Percentiles rank a stretch among this genome's conserved stretches.
These are phyloP conservation scores for Discostella stelligeroides DNA, from an alignment of 108 stramenopile genomes.

Conservation along the genomic window DNA sequence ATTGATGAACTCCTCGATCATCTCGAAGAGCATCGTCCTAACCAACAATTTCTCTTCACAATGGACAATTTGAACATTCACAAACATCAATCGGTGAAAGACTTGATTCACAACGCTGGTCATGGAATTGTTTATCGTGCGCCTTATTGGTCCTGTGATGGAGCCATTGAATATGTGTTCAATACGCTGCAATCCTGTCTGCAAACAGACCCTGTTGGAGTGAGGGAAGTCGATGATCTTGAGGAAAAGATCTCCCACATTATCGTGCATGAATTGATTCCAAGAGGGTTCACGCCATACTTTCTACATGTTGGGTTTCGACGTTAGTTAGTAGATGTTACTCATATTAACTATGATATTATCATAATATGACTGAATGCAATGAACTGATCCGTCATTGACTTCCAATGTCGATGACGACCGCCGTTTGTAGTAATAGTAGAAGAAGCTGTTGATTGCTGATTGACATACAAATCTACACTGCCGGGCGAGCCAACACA, in stretches of 20 bases:
- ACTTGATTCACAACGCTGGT: neutral
- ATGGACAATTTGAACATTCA: conserved; percentile 25
- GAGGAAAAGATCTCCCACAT: neutral
- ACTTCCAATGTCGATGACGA: too few species aligned
- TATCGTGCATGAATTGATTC: neutral
- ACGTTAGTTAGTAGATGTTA: neutral
- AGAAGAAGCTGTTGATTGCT: too few species aligned
- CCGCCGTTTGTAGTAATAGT: too few species aligned
- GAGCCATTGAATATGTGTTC: conserved; percentile 25
- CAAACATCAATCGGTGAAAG: neutral
- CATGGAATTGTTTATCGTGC: conserved; percentile 13
- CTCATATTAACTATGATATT: neutral
- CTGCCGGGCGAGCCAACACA: too few species aligned
- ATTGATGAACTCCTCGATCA: neutral
- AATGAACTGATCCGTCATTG: too few species aligned
- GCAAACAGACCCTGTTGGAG: neutral
- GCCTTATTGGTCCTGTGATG: conserved; percentile 21
- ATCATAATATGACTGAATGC: too few species aligned
- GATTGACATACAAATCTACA: too few species aligned
- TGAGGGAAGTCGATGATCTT: neutral
- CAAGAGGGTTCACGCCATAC: neutral
- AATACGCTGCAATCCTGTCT: conserved; percentile 15
- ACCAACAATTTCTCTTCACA: conserved; percentile 5
- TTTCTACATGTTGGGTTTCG: conserved; percentile 4
- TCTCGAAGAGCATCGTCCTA: neutral